Conservation (phyloP, 2,329 filamentous ascomycete genomes). For the Chrysoporthe cubensis region DNA sequence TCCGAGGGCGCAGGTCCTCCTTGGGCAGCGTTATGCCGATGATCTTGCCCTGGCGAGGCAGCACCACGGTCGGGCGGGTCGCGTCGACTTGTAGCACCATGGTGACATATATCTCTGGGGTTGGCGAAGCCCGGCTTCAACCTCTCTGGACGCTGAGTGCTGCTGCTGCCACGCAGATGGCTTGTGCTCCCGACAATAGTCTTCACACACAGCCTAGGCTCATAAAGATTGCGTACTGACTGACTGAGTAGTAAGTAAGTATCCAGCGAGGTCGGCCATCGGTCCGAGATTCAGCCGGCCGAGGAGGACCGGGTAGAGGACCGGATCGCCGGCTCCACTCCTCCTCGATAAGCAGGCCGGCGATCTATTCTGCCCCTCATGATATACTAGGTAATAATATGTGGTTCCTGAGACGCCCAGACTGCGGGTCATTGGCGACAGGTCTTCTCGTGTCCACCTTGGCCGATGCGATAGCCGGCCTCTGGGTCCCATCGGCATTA, state of each 20-base stretch:
- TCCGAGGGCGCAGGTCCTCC: constrained; percentile 27
- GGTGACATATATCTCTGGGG: not conserved
- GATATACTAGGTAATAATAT: not conserved
- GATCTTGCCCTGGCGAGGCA: constrained; percentile 29
- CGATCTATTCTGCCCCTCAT: not conserved
- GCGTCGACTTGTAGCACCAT: constrained; percentile 28
- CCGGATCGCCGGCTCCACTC: constrained; percentile 6
- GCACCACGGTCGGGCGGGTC: constrained; percentile 19
- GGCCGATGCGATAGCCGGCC: no score
- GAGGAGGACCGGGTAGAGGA: constrained; percentile 1
- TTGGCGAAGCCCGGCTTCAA: not conserved
- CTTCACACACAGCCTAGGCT: not conserved
- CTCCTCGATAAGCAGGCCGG: not conserved
- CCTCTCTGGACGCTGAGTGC: not conserved
- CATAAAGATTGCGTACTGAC: not conserved
- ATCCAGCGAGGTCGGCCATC: constrained; percentile 1
- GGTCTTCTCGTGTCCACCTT: no score
- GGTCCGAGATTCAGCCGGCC: not conserved
- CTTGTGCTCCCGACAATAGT: not conserved
- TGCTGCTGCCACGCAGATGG: not conserved
- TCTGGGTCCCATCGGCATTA: no score
- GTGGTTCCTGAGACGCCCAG: no score
- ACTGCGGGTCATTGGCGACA: no score
- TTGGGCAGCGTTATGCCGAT: constrained; percentile 31
- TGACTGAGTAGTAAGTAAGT: not conserved